phyloP scores from a whole-genome alignment of 805 yeast species.

The Metschnikowia lunata region DNA sequence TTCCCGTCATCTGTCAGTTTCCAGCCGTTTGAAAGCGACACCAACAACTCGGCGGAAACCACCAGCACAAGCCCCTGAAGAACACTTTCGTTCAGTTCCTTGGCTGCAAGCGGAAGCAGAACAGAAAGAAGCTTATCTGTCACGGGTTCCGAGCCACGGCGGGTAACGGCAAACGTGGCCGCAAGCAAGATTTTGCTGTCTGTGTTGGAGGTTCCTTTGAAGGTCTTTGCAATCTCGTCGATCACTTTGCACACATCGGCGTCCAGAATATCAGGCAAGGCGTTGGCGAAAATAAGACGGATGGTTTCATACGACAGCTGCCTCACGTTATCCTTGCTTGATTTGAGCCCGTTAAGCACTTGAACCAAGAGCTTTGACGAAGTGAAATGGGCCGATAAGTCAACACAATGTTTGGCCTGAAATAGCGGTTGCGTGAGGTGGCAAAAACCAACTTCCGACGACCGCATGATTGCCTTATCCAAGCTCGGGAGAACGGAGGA shows the following conservation, averaged over 20 bases:
- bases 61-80: constrained; percentile 48
- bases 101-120: constrained; percentile 51
- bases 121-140: constrained; percentile 34
- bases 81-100: constrained; percentile 73
- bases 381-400: constrained; percentile 36
- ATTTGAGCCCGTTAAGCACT: constrained; percentile 54
- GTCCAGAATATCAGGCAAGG: constrained; percentile 12
- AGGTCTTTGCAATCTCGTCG: constrained; percentile 51
- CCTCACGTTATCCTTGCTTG: constrained; percentile 67
- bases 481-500: constrained; percentile 51
- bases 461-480: constrained; percentile 71
- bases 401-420: constrained; percentile 23
- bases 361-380: constrained; percentile 46
- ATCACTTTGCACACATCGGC: constrained; percentile 33
- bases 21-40: constrained; percentile 5
- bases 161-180: constrained; percentile 37
- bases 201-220: constrained; percentile 53
- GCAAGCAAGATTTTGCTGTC: constrained; percentile 62
- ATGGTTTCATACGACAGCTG: constrained; percentile 40
- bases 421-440: constrained; percentile 50
- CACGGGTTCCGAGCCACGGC: constrained; percentile 11
- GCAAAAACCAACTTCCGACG: constrained; percentile 70
- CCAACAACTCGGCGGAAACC: constrained; percentile 42
- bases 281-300: constrained; percentile 18
- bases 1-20: constrained; percentile 5